Base-by-base conservation (phyloP, 176 grass and related monocot species). In the Oryza australiensis region DNA sequence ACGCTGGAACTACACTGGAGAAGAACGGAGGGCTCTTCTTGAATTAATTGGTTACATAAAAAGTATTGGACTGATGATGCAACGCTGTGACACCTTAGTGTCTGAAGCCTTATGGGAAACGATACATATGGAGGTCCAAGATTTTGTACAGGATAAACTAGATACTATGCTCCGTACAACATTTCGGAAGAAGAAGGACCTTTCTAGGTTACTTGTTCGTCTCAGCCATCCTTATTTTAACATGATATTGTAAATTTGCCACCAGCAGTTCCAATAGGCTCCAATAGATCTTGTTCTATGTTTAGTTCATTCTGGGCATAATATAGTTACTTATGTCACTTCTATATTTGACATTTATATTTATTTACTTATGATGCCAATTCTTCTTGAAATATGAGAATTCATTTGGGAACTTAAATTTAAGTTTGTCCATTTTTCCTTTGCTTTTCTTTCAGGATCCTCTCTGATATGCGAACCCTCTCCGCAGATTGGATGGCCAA, bases 401-500 rank as follows among this genome's bases (percentile, higher is more conserved):
- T 65, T 23, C 35, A 85, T 69, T 76, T 45, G 55, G 23, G 70
- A 72, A 42, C 13, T 32, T 72, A 64, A 82, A 64, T 48, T 66
- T 60, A 24, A 60, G 72, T 75, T 80, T 66, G 7, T 34, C 76
- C 32, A 84, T 85, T 76, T 87, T 87, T 87, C 27, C 78, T 84
- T 86, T 59, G 33, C 66, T 78, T 74, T 73, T 82, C 76, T 98
- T 92, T 87, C 90, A 98, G 95, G 92, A 94, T 98, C 81, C 90
- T 98, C 49, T 93, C 92, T 81, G 95, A 98, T 94, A 98, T 98
- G 95, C 88, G 88, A 84, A 98, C 95, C 55, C 88, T 98, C 48
- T 94, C 95, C 67, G 92, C 92, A 85, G 95, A 98, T 87, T 98
- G 95, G 92, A 98, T 98, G 95, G 95, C 95, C 70, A 98, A 93